phyloP scores from a whole-genome alignment of 768 basidiomycete genomes.

The Rhodocollybia butyracea region DNA sequence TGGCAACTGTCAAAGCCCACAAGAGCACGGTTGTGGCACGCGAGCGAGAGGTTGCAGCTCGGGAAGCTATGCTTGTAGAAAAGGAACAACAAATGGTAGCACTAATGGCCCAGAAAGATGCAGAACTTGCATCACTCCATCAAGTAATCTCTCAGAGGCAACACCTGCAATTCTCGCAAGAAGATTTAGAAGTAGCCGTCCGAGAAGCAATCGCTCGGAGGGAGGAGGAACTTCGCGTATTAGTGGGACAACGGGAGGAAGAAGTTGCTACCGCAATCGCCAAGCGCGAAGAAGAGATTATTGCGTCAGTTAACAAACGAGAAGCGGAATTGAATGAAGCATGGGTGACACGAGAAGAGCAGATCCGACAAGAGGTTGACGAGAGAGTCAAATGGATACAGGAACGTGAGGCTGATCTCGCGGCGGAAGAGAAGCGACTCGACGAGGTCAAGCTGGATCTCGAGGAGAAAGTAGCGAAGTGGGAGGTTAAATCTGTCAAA shows the following conservation, averaged over 20 bases:
- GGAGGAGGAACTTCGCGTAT: conserved; percentile 65
- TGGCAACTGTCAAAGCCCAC: conserved; percentile 62
- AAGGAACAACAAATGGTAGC: conserved; percentile 50
- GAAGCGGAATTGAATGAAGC: conserved; percentile 64
- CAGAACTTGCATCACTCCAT: conserved; percentile 51
- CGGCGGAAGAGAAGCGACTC: conserved; percentile 46
- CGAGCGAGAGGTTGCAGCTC: conserved; percentile 61
- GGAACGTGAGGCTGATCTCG: conserved; percentile 50
- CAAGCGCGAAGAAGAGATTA: conserved; percentile 66
- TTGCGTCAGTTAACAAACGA: conserved; percentile 60
- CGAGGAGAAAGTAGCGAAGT: conserved; percentile 44
- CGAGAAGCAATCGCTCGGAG: conserved; percentile 58
- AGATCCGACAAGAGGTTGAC: conserved; percentile 50
- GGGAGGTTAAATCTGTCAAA: conserved; percentile 33
- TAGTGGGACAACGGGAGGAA: conserved; percentile 65
- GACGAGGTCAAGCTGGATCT: conserved; percentile 44
- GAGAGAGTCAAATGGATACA: conserved; percentile 45
- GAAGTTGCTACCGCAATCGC: conserved; percentile 66
- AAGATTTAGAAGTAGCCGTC: conserved; percentile 41
- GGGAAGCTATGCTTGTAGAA: conserved; percentile 54
- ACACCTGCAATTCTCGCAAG: conserved; percentile 27
- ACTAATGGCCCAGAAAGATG: conserved; percentile 53
- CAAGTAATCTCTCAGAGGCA: conserved; percentile 37
- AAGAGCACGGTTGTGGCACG: conserved; percentile 50
- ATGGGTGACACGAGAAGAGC: conserved; percentile 50